Evolutionary conservation across 106 monocot genomes (phyloP).

Genomic region (Acorus gramineus): DNA sequence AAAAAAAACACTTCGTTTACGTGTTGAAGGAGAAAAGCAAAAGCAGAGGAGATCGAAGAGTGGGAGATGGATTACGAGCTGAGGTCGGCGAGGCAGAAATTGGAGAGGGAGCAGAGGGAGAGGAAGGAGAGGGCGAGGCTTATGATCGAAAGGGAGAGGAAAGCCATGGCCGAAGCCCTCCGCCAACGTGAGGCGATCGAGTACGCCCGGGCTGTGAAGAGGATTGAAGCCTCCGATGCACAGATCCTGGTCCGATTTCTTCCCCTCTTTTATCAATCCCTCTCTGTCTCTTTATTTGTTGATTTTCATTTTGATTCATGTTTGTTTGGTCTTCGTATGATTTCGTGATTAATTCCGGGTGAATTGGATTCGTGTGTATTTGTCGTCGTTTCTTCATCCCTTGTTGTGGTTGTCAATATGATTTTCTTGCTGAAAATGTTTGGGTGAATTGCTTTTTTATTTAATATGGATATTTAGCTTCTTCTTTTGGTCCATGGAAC

Average conservation of each 20-base stretch:
- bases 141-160: conserved; percentile 57
- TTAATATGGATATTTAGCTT: too few species aligned
- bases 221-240: conserved; percentile 52
- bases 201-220: conserved; percentile 33
- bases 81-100: conserved; percentile 56
- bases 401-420: too few species aligned
- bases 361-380: too few species aligned
- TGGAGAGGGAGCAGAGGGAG: conserved; percentile 91
- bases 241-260: conserved; percentile 27
- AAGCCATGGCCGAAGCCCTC: conserved; percentile 74
- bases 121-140: conserved; percentile 69
- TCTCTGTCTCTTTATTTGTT: too few species aligned
- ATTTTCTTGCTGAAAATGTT: too few species aligned
- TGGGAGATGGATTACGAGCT: conserved; percentile 83
- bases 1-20: too few species aligned
- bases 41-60: background rate
- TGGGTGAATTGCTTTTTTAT: too few species aligned
- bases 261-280: background rate
- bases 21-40: too few species aligned
- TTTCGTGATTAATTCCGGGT: too few species aligned
- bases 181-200: conserved; percentile 73
- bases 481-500: too few species aligned
- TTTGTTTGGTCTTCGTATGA: background rate
- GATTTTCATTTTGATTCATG: background rate
- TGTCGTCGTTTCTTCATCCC: too few species aligned